Percentiles rank a stretch among this genome's conserved stretches.
These are phyloP conservation scores for Thalassiosira ordinaria DNA, from an alignment of 352 stramenopile genomes.

Conservation along the genomic window DNA sequence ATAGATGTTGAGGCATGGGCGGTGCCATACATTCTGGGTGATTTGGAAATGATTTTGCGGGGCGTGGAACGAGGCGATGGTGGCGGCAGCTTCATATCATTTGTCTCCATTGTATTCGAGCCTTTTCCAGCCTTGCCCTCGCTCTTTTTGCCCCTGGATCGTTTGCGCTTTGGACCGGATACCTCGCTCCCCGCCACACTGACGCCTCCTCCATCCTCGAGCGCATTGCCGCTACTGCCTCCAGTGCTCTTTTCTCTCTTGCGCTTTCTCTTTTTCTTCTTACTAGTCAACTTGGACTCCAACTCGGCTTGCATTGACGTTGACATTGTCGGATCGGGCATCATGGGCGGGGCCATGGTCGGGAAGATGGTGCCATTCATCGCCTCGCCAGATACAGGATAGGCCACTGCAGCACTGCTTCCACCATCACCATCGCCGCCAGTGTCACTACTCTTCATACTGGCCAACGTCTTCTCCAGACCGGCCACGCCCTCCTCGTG, in stretches of 20 bases:
- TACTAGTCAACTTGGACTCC: not conserved
- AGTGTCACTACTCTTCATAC: not conserved
- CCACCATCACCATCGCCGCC: no score
- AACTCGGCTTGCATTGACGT: not conserved
- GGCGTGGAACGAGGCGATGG: no score
- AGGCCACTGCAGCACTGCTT: no score
- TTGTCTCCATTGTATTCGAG: no score
- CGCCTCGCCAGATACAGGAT: no score
- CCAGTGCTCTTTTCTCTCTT: not conserved
- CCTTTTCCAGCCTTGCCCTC: constrained; percentile 16
- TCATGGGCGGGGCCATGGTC: constrained; percentile 32
- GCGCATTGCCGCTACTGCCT: not conserved
- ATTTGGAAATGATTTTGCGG: no score
- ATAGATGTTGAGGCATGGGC: no score
- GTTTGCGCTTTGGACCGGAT: constrained; percentile 11
- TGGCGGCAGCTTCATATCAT: no score
- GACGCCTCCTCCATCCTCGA: no score
- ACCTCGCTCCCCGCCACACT: no score
- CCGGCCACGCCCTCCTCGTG: not conserved
- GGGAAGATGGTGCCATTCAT: constrained; percentile 31
- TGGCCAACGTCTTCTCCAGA: not conserved
- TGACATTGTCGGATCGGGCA: not conserved
- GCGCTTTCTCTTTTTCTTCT: constrained; percentile 5
- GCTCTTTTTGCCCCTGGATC: constrained; percentile 13
- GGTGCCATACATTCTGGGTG: no score